Conservation (phyloP, 2,329 filamentous ascomycete genomes). For the Dothiorella sarmentorum region DNA sequence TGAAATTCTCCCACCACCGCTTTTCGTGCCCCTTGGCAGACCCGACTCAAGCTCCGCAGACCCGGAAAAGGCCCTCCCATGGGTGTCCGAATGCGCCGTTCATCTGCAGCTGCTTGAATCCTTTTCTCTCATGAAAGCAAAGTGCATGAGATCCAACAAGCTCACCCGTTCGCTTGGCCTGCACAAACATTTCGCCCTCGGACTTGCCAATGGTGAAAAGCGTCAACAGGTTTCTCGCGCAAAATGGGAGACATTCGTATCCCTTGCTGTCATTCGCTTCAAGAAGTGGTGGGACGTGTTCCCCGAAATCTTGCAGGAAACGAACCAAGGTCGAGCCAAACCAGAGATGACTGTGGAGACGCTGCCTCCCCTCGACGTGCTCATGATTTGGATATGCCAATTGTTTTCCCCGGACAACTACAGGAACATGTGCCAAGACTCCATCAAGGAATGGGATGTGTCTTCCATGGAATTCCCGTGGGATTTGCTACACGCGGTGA, state of each 20-base stretch:
- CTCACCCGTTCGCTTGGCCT: constrained; percentile 11
- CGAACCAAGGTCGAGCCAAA: neutral
- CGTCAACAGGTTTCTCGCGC: neutral
- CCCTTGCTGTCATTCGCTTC: constrained; percentile 16
- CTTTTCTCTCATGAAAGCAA: neutral
- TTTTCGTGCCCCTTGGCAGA: constrained; percentile 11
- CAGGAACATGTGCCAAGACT: constrained; percentile 7
- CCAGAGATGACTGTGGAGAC: neutral
- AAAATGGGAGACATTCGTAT: constrained; percentile 14
- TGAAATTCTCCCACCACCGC: constrained; percentile 4
- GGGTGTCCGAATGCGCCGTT: constrained; percentile 15
- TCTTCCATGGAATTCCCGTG: constrained; percentile 14
- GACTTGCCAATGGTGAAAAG: neutral
- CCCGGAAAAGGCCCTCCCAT: constrained; percentile 9
- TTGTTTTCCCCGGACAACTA: constrained; percentile 12
- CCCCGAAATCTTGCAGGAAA: constrained; percentile 6
- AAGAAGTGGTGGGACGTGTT: constrained; percentile 13
- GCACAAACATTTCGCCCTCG: neutral
- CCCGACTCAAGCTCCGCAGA: neutral
- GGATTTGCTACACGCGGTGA: neutral
- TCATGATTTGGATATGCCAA: constrained; percentile 18
- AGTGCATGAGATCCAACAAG: neutral
- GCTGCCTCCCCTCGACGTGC: constrained; percentile 13
- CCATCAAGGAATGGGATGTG: constrained; percentile 7
- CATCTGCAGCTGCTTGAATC: constrained; percentile 17